These are phyloP conservation scores for Mantamonas sphyraenae DNA, from an alignment of 78 protist genomes.

Conservation along the genomic window DNA sequence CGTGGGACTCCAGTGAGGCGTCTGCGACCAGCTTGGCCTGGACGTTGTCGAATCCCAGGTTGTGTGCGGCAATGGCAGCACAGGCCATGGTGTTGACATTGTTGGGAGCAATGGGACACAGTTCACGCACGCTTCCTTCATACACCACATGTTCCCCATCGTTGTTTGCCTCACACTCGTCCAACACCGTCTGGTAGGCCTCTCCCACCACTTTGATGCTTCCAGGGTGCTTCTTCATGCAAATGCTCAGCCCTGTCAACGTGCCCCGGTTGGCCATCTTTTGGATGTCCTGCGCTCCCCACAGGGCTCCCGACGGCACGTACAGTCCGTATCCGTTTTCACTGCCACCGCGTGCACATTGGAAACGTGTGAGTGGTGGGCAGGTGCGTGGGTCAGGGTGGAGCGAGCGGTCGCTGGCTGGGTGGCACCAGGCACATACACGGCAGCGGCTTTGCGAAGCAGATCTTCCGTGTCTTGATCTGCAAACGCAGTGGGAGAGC, in stretches of 20 bases:
- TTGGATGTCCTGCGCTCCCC: conserved; percentile 42
- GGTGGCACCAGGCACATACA: no score
- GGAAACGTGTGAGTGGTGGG: neutral
- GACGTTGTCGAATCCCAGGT: conserved; percentile 30
- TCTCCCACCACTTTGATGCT: conserved; percentile 3
- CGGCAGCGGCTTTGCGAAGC: conserved; percentile 8
- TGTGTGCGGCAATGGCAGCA: conserved; percentile 21
- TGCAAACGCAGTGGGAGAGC: conserved; percentile 45
- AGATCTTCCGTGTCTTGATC: neutral
- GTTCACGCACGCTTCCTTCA: conserved; percentile 34
- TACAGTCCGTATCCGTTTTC: conserved; percentile 13
- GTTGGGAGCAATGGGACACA: conserved; percentile 45
- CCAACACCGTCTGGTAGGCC: neutral
- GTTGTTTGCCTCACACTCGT: neutral
- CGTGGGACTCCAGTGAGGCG: conserved; percentile 6
- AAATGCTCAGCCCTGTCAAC: conserved; percentile 11
- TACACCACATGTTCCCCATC: conserved; percentile 7
- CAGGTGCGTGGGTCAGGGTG: no score
- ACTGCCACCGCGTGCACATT: neutral
- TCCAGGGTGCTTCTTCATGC: conserved; percentile 36
- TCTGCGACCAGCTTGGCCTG: conserved; percentile 22
- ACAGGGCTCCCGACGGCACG: conserved; percentile 45
- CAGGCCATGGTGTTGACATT: conserved; percentile 56
- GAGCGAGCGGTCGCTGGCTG: no score
- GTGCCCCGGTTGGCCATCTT: conserved; percentile 36